A percentile compares a stretch with the other conserved stretches of the same genome.
Evolutionary conservation across 306 rosid genomes (phyloP).

Genomic region (Glycyrrhiza uralensis): DNA sequence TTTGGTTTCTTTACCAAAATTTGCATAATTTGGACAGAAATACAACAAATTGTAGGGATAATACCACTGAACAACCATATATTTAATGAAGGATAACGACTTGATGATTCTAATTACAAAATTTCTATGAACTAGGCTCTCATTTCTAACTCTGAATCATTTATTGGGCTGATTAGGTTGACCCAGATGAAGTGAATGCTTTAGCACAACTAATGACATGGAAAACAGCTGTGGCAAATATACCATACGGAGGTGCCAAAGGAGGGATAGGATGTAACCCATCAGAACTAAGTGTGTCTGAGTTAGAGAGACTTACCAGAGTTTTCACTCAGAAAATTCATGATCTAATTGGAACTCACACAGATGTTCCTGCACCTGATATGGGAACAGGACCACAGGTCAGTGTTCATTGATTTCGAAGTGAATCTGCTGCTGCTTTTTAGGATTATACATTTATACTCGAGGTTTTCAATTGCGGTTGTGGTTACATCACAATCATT

Average conservation of each 20-base stretch:
- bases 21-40: not conserved
- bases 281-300: slow-evolving; percentile 59
- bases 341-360: slow-evolving; percentile 78
- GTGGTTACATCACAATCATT: too few relatives aligned
- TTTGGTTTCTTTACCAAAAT: not conserved
- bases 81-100: not conserved
- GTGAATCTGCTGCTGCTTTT: not conserved
- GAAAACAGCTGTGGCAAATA: slow-evolving; percentile 97
- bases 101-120: not conserved
- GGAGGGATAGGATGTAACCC: slow-evolving; percentile 97
- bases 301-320: slow-evolving; percentile 85
- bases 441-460: too few relatives aligned
- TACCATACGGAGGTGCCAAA: slow-evolving; percentile 97
- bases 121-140: not conserved
- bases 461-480: too few relatives aligned
- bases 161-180: slow-evolving; percentile 57
- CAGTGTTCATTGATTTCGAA: not conserved
- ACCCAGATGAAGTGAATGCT: slow-evolving; percentile 98
- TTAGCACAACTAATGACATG: slow-evolving; percentile 97
- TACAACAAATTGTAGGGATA: not conserved
- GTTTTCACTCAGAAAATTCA: slow-evolving; percentile 97
- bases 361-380: slow-evolving; percentile 96
- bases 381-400: slow-evolving; percentile 99
- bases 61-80: not conserved
- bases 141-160: slow-evolving; percentile 5